A percentile compares a stretch with the other conserved stretches of the same genome.
phyloP scores from a whole-genome alignment of 768 basidiomycete genomes.

The Baorangia bicolor region DNA sequence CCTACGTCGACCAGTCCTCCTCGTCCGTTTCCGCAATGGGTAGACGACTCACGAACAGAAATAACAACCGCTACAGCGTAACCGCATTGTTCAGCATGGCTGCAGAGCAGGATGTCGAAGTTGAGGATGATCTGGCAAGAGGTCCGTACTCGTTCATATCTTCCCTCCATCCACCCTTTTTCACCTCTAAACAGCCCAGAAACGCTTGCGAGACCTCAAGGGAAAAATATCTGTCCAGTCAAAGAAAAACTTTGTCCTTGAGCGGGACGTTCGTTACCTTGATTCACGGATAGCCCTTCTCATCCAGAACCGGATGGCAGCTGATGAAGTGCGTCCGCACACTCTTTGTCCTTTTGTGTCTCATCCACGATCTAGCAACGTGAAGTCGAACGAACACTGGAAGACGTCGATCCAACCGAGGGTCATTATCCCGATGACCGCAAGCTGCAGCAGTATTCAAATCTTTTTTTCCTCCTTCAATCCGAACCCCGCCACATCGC shows the following conservation, averaged over 20 bases:
- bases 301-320: conserved; percentile 97
- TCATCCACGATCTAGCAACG: conserved; percentile 62
- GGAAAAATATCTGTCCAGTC: conserved; percentile 96
- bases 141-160: conserved; percentile 47
- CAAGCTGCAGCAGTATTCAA: conserved; percentile 93
- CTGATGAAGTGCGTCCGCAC: conserved; percentile 72
- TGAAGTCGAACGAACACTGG: conserved; percentile 91
- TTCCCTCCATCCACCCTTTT: too few species aligned
- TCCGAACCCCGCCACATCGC: conserved; percentile 98
- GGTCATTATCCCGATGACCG: conserved; percentile 94
- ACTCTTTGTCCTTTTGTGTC: neutral
- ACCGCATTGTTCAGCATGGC: conserved; percentile 97
- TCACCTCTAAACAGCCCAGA: conserved; percentile 69
- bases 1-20: conserved; percentile 58
- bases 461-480: conserved; percentile 97
- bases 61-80: conserved; percentile 94
- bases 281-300: conserved; percentile 96
- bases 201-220: conserved; percentile 94
- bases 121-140: conserved; percentile 94
- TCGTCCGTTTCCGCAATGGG: conserved; percentile 59
- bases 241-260: conserved; percentile 99
- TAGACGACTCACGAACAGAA: conserved; percentile 84
- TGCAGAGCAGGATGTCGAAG: conserved; percentile 97
- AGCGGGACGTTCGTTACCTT: conserved; percentile 97
- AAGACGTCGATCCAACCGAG: conserved; percentile 92